phyloP scores from a whole-genome alignment of 768 basidiomycete species.

The Hygrocybe punicea region DNA sequence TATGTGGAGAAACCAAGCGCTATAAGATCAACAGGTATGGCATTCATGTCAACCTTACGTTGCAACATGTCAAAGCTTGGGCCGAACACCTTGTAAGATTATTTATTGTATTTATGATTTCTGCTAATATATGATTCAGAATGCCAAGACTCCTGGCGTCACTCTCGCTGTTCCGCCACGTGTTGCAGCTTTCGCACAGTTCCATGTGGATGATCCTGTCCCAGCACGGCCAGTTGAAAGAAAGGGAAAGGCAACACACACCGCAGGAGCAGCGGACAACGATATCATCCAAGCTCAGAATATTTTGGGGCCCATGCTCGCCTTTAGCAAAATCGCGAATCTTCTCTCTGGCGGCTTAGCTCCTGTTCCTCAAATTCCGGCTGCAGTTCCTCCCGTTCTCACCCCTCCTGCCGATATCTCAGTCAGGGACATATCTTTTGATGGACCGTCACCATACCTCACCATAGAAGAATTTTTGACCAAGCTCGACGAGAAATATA shows the following conservation, averaged over 20 bases:
- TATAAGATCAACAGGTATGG: neutral
- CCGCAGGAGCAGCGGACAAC: neutral
- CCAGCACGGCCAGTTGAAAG: neutral
- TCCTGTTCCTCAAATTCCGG: neutral
- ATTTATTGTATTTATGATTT: too few species aligned
- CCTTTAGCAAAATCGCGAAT: neutral
- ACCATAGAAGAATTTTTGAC: neutral
- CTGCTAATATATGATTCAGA: too few species aligned
- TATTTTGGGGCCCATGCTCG: neutral
- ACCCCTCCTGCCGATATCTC: neutral
- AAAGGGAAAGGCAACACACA: neutral
- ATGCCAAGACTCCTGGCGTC: too few species aligned
- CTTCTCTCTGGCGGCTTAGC: neutral
- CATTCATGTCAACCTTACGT: too few species aligned
- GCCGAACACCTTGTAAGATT: too few species aligned
- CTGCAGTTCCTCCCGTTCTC: neutral
- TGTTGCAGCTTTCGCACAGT: too few species aligned
- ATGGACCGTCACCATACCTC: neutral
- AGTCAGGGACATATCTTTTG: neutral
- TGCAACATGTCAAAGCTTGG: too few species aligned
- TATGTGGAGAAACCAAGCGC: neutral
- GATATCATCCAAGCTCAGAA: neutral
- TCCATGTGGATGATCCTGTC: too few species aligned
- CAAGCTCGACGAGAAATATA: too few species aligned
- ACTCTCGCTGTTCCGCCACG: too few species aligned